Conservation (phyloP, 176 grass and related monocot genomes). For the Eleusine coracana region DNA sequence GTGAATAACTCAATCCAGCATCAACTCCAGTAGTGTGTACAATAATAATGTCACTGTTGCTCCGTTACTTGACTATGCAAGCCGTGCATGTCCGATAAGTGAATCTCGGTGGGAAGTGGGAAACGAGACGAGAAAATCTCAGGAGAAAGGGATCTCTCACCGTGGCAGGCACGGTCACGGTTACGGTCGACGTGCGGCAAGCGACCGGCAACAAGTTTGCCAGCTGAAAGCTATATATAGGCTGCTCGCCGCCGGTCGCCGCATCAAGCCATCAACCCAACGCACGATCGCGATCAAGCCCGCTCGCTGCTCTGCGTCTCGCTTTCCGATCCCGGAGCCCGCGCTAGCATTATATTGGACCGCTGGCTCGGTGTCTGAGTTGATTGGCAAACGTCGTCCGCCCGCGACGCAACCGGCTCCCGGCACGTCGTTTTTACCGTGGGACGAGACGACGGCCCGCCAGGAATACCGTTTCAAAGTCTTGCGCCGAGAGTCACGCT, state of each 20-base stretch:
- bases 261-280: not conserved
- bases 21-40: not conserved
- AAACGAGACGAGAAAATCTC: no score
- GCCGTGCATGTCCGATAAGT: no score
- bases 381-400: not conserved
- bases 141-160: not conserved
- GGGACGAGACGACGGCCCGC: not conserved
- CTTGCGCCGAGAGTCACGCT: not conserved
- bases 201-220: conserved; percentile 3
- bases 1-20: not conserved
- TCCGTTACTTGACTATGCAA: no score
- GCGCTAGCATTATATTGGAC: not conserved
- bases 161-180: not conserved
- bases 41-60: no score
- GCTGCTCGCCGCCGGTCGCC: not conserved
- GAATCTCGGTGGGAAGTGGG: no score
- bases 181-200: conserved; percentile 20
- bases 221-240: not conserved
- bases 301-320: not conserved
- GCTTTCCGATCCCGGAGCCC: conserved; percentile 1
- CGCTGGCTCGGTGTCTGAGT: not conserved
- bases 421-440: not conserved
- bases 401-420: not conserved
- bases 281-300: not conserved
- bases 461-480: conserved; percentile 51